A percentile compares a stretch with the other conserved stretches of the same genome.
Evolutionary conservation across 2,329 filamentous ascomycete species (phyloP).

Genomic region (Cordyceps farinosa): DNA sequence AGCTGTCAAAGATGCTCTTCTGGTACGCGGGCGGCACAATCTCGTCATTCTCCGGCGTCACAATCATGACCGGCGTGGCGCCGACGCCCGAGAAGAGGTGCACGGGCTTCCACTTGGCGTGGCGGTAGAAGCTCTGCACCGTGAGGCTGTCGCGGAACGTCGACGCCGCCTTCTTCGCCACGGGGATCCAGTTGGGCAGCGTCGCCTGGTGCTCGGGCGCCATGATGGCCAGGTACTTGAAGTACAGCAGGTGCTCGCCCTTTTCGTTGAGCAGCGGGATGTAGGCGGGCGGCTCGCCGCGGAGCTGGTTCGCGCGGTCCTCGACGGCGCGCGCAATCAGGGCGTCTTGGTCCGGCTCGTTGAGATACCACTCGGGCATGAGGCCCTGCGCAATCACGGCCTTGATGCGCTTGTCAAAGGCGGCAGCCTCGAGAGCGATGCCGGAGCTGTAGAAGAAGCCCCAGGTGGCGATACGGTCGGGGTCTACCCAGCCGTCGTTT

Average conservation of each 20-base stretch:
- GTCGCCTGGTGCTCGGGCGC: not conserved
- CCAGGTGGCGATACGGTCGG: not conserved
- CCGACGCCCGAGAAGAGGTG: not conserved
- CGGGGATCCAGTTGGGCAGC: not conserved
- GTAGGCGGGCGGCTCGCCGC: not conserved
- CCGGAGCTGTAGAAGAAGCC: not conserved
- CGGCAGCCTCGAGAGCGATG: not conserved
- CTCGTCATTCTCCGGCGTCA: not conserved
- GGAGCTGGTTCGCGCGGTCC: not conserved
- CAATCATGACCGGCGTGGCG: not conserved
- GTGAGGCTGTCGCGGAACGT: not conserved
- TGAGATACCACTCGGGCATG: not conserved
- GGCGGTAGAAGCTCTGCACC: not conserved
- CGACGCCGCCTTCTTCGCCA: not conserved
- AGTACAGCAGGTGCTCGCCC: conserved; percentile 61
- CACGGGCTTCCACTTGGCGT: not conserved
- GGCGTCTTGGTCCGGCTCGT: not conserved
- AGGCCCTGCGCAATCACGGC: not conserved
- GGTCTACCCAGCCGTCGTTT: not conserved
- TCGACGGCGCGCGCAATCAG: not conserved
- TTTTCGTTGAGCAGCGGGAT: conserved; percentile 85
- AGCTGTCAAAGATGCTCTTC: not conserved
- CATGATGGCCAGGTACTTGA: not conserved
- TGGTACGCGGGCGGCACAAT: not conserved
- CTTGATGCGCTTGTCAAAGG: not conserved